A percentile compares a stretch with the other conserved stretches of the same genome.
Conservation (phyloP, 208 protist species). For the Trypanosoma caninum region DNA sequence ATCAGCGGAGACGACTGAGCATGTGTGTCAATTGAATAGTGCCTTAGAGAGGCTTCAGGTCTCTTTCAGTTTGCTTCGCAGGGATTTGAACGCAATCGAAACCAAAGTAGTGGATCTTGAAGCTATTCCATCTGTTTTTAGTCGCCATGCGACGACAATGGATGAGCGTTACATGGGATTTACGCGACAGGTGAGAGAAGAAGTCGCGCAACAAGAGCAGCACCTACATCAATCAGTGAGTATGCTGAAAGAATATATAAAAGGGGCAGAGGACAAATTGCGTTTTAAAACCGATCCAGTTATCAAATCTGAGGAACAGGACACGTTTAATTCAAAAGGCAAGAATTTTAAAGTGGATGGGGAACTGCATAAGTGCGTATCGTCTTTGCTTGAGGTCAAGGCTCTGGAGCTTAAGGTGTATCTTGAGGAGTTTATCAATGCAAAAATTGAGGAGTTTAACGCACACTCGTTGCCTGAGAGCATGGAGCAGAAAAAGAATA, state of each 20-base stretch:
- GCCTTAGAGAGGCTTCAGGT: neutral
- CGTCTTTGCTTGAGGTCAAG: neutral
- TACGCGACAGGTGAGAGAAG: neutral
- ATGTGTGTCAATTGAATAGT: neutral
- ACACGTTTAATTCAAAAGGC: neutral
- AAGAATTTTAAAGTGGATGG: neutral
- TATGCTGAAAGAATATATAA: neutral
- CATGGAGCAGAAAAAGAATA: too few species aligned
- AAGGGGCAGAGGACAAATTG: neutral
- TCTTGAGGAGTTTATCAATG: neutral
- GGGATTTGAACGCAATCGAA: slow-evolving; percentile 10
- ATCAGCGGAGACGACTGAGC: neutral
- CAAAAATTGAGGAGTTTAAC: neutral
- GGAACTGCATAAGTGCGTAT: neutral
- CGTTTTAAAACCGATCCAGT: neutral
- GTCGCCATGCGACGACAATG: neutral
- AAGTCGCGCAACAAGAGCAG: neutral
- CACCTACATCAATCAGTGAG: neutral
- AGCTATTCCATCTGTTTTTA: neutral
- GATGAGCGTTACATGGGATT: slow-evolving; percentile 3
- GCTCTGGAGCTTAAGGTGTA: neutral
- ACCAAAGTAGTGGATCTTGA: slow-evolving; percentile 1
- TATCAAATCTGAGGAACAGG: neutral
- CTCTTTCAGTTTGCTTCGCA: neutral
- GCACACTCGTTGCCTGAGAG: too few species aligned